A percentile compares a stretch with the other conserved stretches of the same genome.
Evolutionary conservation across 805 yeast genomes (phyloP).

Genomic region (Torulaspora gathmanii): DNA sequence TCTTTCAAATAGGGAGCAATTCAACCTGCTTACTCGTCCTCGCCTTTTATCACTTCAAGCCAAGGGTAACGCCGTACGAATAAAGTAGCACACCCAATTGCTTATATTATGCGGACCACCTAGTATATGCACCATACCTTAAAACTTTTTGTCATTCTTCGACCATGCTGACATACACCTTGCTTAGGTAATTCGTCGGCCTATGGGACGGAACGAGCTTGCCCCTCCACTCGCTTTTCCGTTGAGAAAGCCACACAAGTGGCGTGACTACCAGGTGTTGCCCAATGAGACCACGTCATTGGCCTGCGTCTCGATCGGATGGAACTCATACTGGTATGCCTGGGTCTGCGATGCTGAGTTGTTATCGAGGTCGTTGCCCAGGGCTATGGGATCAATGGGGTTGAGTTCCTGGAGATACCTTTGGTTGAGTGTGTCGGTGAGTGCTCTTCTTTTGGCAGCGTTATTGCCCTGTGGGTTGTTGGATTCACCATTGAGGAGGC

Average conservation of each 20-base stretch:
- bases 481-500: slow-evolving; percentile 58
- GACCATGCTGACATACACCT: neutral
- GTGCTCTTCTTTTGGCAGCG: slow-evolving; percentile 11
- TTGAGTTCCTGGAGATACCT: slow-evolving; percentile 13
- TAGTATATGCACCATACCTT: neutral
- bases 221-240: neutral
- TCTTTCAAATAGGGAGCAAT: neutral
- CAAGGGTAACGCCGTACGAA: slow-evolving; percentile 2
- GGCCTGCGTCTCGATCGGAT: slow-evolving; percentile 16
- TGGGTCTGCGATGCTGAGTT: slow-evolving; percentile 5
- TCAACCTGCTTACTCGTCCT: neutral
- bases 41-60: slow-evolving; percentile 1
- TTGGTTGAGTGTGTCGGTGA: slow-evolving; percentile 17
- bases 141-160: neutral
- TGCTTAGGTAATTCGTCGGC: neutral
- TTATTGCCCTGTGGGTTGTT: slow-evolving; percentile 3
- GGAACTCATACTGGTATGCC: slow-evolving; percentile 18
- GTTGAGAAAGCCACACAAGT: slow-evolving; percentile 3
- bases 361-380: neutral
- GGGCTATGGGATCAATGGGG: slow-evolving; percentile 14
- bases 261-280: slow-evolving; percentile 21
- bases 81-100: slow-evolving; percentile 1
- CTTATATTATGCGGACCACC: neutral
- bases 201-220: neutral
- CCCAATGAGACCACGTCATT: slow-evolving; percentile 25